A percentile compares a stretch with the other conserved stretches of the same genome.
Conservation (phyloP, 352 stramenopile genomes). For the Aphanomyces invadans region DNA sequence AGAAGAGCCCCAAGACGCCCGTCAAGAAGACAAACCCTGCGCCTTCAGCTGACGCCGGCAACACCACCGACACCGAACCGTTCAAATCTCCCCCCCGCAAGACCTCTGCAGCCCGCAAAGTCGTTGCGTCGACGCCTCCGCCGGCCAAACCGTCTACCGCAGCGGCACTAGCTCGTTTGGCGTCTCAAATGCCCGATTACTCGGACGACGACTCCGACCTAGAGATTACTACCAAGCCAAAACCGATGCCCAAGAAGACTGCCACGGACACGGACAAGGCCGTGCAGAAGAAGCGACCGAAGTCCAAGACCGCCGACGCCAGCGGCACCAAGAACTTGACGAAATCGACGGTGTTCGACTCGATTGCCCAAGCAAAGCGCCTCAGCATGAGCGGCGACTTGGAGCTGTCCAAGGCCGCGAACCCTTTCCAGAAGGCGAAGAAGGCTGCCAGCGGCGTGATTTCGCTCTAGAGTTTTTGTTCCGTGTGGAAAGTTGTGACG, state of each 20-base stretch:
- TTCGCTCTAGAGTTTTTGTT: conserved; percentile 3
- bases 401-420: background rate
- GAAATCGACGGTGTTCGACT: conserved; percentile 5
- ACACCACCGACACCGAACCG: too few species aligned
- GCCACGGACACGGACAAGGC: background rate
- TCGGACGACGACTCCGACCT: background rate
- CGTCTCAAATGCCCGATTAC: background rate
- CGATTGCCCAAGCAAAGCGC: conserved; percentile 10
- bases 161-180: background rate
- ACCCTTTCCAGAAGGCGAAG: conserved; percentile 11
- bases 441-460: background rate
- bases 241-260: conserved; percentile 7
- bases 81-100: background rate
- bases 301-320: background rate
- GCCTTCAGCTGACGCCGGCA: too few species aligned
- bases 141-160: background rate
- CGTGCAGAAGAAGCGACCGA: background rate
- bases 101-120: background rate
- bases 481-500: too few species aligned
- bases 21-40: too few species aligned
- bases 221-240: background rate
- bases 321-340: conserved; percentile 4
- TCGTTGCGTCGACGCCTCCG: background rate
- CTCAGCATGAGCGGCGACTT: conserved; percentile 14
- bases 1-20: background rate